Evolutionary conservation across 2,329 filamentous ascomycete genomes (phyloP).

Genomic region (Pseudopithomyces chartarum): DNA sequence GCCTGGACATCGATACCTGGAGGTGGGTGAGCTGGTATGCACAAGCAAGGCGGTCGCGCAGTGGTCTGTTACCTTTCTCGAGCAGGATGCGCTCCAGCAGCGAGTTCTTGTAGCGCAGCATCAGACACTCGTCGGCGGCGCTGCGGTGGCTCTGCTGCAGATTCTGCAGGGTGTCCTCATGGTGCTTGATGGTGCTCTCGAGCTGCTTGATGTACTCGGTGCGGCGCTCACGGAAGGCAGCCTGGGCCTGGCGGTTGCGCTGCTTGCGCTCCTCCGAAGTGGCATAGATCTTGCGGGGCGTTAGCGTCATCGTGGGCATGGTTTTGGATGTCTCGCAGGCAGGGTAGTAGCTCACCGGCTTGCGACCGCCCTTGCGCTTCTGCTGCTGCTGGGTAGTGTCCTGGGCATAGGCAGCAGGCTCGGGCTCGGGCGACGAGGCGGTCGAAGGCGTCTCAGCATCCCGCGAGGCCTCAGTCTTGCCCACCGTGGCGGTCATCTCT

Average conservation of each 20-base stretch:
- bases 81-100: conserved; percentile 91
- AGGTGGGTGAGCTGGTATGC: conserved; percentile 8
- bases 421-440: conserved; percentile 55
- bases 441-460: conserved; percentile 55
- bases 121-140: conserved; percentile 94
- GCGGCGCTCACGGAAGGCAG: conserved; percentile 92
- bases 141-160: conserved; percentile 92
- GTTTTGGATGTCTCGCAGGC: conserved; percentile 26
- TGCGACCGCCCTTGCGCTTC: conserved; percentile 96
- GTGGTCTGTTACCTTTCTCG: conserved; percentile 75
- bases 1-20: conserved; percentile 95
- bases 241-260: conserved; percentile 94
- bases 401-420: conserved; percentile 48
- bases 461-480: conserved; percentile 51
- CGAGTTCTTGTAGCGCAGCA: conserved; percentile 98
- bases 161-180: conserved; percentile 91
- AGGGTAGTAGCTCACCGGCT: conserved; percentile 73
- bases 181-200: conserved; percentile 94
- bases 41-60: background rate
- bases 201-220: conserved; percentile 99
- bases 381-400: conserved; percentile 60
- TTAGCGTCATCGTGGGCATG: conserved; percentile 47
- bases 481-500: conserved; percentile 52
- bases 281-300: conserved; percentile 81
- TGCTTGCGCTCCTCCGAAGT: conserved; percentile 99